Conservation (phyloP, 768 basidiomycete genomes). For the Melanogaster broomeanus region DNA sequence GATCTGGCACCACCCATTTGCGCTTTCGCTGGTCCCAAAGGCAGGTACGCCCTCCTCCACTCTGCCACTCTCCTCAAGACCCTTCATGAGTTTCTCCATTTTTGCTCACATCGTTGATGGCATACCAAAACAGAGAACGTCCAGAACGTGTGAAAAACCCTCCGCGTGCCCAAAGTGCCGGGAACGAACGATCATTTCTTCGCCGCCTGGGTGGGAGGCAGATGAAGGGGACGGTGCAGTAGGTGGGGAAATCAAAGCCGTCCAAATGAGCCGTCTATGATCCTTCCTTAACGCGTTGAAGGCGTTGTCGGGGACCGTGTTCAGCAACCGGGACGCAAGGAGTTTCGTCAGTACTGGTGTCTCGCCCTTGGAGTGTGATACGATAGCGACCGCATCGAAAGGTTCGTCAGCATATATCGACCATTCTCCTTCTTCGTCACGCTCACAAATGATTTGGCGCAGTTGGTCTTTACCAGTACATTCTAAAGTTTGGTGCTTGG, state of each 20-base stretch:
- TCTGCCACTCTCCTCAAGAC: conserved; percentile 76
- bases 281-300: conserved; percentile 97
- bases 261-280: conserved; percentile 94
- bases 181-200: conserved; percentile 79
- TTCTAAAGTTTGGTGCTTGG: conserved; percentile 74
- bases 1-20: conserved; percentile 16
- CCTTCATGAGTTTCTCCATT: conserved; percentile 82
- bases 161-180: conserved; percentile 99
- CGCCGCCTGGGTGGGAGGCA: conserved; percentile 47
- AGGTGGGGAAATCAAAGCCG: conserved; percentile 64
- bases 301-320: conserved; percentile 95
- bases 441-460: conserved; percentile 92
- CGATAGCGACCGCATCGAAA: conserved; percentile 91
- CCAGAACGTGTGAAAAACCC: conserved; percentile 96
- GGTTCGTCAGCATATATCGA: conserved; percentile 99
- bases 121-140: conserved; percentile 97
- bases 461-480: conserved; percentile 90
- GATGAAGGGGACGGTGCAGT: conserved; percentile 6
- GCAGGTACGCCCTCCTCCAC: conserved; percentile 90
- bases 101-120: conserved; percentile 88
- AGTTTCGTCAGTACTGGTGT: conserved; percentile 92
- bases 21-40: conserved; percentile 34
- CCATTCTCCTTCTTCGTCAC: conserved; percentile 90
- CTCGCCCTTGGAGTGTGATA: conserved; percentile 88
- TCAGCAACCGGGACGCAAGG: conserved; percentile 85